These are phyloP conservation scores for Thalassiosira allenii DNA, from an alignment of 352 stramenopile species.

Conservation along the genomic window DNA sequence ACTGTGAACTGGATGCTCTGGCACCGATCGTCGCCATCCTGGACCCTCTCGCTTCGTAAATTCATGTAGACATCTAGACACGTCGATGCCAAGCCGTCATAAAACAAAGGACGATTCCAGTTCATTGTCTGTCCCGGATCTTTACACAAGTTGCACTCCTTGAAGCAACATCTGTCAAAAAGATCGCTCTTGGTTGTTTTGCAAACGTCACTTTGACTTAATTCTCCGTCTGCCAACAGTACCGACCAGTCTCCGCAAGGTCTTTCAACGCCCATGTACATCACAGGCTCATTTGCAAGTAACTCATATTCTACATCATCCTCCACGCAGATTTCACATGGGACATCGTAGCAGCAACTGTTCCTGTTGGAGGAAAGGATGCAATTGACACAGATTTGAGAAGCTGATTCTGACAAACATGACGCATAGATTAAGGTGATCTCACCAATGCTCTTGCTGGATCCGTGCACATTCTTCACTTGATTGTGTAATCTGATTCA, in stretches of 20 bases:
- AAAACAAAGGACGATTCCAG: conserved; percentile 59
- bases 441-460: conserved; percentile 63
- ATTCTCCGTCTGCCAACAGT: conserved; percentile 44
- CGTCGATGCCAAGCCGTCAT: conserved; percentile 57
- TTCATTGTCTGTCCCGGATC: conserved; percentile 52
- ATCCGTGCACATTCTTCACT: conserved; percentile 58
- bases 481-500: conserved; percentile 58
- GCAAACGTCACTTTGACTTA: conserved; percentile 64
- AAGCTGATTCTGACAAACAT: no score
- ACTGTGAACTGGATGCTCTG: conserved; percentile 57
- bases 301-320: conserved; percentile 55
- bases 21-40: conserved; percentile 59
- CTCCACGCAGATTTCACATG: conserved; percentile 50
- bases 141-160: conserved; percentile 60
- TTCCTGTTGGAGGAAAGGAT: no score
- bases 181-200: conserved; percentile 54
- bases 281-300: conserved; percentile 38
- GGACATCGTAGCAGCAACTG: conserved; percentile 65
- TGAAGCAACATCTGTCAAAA: conserved; percentile 62
- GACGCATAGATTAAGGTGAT: not conserved
- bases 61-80: conserved; percentile 67
- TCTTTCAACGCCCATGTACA: conserved; percentile 49
- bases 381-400: no score
- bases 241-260: conserved; percentile 61
- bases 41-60: conserved; percentile 56